Base-by-base conservation (phyloP, 1,284 basidiomycete species). In the Ganoderma meredithae region DNA sequence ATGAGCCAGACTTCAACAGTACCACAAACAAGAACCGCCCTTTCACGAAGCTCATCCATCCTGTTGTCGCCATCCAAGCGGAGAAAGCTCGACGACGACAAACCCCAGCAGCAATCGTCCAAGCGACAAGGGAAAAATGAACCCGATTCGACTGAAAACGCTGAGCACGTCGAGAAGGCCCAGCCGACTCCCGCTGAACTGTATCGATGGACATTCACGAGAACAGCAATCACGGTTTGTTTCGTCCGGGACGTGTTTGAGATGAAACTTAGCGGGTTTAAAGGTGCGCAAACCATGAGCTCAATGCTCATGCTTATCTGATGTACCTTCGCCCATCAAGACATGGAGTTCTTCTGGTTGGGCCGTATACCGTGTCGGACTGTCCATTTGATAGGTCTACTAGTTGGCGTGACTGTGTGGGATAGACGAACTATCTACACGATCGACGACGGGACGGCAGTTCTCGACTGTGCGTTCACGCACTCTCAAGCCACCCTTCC, bases 401-500 rank as follows among this genome's bases (percentile, higher is more conserved):
- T 93, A 7, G 88, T 93, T 1, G 91, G 88, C 2, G 78, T 91
- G 5, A 83, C 85, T 65, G 77, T 82, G 0, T 88, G 86, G 67
- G 91, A 93, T 68, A 84, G 82, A 72, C 84, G 85, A 41, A 81
- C 87, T 13, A 73, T 88, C 0, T 93, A 93, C 74, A 58, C 69
- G 90, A 90, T 94, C 66, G 92, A 94, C 74, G 92, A 94, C 74
- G 90, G 91, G 7, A 90, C 90, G 0, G 86, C 81, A 27, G 87
- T 90, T 3, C 83, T 93, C 39, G 90, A 93, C 58, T 93, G 91
- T 71, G 74, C 82, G 2, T 81, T 86, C 70, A 80, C 79, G 3
- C 81, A 83, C 68, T 27, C 71, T 75, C 61, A 68, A 64, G 25
- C 62, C 0, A 43, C 60, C 44, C 66, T 59, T 67, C 53, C 64